Evolutionary conservation across 1,284 basidiomycete species (phyloP).

Genomic region (Testicularia cyperi): DNA sequence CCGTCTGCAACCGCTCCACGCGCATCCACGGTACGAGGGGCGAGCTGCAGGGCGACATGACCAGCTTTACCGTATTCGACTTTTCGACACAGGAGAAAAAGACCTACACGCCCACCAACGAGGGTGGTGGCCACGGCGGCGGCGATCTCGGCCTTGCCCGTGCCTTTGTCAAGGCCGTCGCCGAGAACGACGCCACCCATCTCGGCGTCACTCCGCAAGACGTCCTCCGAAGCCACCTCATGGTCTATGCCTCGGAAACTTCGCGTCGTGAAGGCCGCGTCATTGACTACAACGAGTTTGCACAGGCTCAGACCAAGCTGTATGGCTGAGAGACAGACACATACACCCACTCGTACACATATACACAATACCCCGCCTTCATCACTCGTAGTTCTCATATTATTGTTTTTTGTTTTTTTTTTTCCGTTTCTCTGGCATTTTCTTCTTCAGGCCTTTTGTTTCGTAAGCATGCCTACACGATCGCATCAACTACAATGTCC

Average conservation of each 20-base stretch:
- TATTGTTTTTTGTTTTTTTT: too few relatives aligned
- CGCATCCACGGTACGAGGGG: slow-evolving; percentile 26
- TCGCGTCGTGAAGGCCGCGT: slow-evolving; percentile 15
- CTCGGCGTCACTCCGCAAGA: slow-evolving; percentile 25
- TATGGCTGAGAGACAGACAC: too few relatives aligned
- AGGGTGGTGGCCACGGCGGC: slow-evolving; percentile 27
- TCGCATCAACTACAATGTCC: too few relatives aligned
- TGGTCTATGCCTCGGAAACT: slow-evolving; percentile 20
- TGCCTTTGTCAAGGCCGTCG: slow-evolving; percentile 29
- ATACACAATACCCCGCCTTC: too few relatives aligned
- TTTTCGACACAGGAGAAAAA: slow-evolving; percentile 23
- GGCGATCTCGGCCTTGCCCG: slow-evolving; percentile 25
- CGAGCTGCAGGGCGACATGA: slow-evolving; percentile 28
- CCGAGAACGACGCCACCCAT: slow-evolving; percentile 15
- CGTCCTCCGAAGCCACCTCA: slow-evolving; percentile 23
- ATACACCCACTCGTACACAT: too few relatives aligned
- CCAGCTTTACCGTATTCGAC: slow-evolving; percentile 23
- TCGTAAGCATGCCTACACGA: too few relatives aligned
- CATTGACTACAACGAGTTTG: slow-evolving; percentile 13
- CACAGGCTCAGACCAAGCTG: slow-evolving; percentile 19
- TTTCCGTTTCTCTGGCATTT: too few relatives aligned
- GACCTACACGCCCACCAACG: slow-evolving; percentile 12
- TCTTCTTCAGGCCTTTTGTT: too few relatives aligned
- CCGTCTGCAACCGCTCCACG: slow-evolving; percentile 29
- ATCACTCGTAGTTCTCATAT: too few relatives aligned